Base-by-base conservation (phyloP, 2,329 filamentous ascomycete genomes). In the Colletotrichum chlorophyti region DNA sequence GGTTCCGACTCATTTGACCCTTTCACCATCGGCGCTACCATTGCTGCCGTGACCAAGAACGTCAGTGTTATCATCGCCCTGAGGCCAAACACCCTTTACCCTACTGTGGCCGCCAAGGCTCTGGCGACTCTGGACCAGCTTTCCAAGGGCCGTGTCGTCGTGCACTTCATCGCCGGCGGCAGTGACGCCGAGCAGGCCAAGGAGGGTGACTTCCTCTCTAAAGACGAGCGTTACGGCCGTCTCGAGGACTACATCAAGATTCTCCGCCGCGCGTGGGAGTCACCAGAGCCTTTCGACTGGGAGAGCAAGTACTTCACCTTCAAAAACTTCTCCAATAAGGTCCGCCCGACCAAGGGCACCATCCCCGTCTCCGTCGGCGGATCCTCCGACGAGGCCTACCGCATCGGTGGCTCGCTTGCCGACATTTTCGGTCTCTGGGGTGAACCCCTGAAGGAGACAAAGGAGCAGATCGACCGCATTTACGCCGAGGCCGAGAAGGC, bases 371-470 rank as follows among this genome's bases (percentile, higher is more conserved):
- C 83, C 0, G 83, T 87, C 0, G 84, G 84, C 9, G 84, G 84
- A 0, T 85, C 82, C 0, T 86, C 83, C 0, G 77, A 81, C 15
- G 83, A 82, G 5, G 84, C 84, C 0, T 87, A 87, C 69, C 80
- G 83, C 19, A 75, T 86, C 34, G 84, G 84, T 21, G 84, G 84
- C 24, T 72, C 78, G 0, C 74, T 86, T 2, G 84, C 79, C 24
- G 84, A 87, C 61, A 87, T 87, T 64, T 87, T 87, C 61, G 84
- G 84, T 0, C 78, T 87, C 4, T 87, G 84, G 84, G 84, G 84
- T 10, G 84, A 87, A 65, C 84, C 84, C 1, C 72, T 87, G 2
- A 85, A 86, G 70, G 84, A 87, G 66, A 87, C 84, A 1, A 83
- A 83, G 69, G 76, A 87, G 65, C 84, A 87, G 67, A 85, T 87